Percentiles rank a stretch among this genome's conserved stretches.
Evolutionary conservation across 1,284 basidiomycete genomes (phyloP).

Genomic region (Rhodotorula glutinis): DNA sequence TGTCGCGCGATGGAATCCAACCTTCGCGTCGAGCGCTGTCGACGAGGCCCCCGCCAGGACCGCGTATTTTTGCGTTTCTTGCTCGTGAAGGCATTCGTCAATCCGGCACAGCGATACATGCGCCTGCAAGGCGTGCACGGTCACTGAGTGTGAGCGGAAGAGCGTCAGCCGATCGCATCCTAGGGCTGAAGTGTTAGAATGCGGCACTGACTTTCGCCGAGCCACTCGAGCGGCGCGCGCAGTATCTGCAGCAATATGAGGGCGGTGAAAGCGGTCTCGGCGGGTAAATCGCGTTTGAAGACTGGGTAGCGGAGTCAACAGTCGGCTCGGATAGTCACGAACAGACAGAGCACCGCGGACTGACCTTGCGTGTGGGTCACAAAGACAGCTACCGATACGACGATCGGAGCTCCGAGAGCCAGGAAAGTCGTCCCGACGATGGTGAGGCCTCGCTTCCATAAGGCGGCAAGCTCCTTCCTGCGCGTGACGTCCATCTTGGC

Average conservation of each 20-base stretch:
- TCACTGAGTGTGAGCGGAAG: slow-evolving; percentile 30
- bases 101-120: slow-evolving; percentile 51
- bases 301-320: no score
- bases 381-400: no score
- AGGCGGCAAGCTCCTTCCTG: no score
- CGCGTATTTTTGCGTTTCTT: slow-evolving; percentile 57
- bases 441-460: no score
- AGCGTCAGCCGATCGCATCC: no score
- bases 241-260: slow-evolving; percentile 57
- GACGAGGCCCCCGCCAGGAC: slow-evolving; percentile 49
- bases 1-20: slow-evolving; percentile 55
- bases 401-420: no score
- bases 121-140: slow-evolving; percentile 53
- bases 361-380: no score
- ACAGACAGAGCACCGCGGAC: no score
- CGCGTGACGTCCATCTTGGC: no score
- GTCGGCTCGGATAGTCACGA: no score
- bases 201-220: slow-evolving; percentile 26
- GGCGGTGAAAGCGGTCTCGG: slow-evolving; percentile 54
- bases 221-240: slow-evolving; percentile 46
- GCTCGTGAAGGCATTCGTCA: slow-evolving; percentile 54
- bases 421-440: no score
- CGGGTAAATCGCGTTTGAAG: slow-evolving; percentile 39
- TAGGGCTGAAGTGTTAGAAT: no score
- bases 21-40: slow-evolving; percentile 43